Base-by-base conservation (phyloP, 2,329 filamentous ascomycete genomes). In the Penicillium sp. region DNA sequence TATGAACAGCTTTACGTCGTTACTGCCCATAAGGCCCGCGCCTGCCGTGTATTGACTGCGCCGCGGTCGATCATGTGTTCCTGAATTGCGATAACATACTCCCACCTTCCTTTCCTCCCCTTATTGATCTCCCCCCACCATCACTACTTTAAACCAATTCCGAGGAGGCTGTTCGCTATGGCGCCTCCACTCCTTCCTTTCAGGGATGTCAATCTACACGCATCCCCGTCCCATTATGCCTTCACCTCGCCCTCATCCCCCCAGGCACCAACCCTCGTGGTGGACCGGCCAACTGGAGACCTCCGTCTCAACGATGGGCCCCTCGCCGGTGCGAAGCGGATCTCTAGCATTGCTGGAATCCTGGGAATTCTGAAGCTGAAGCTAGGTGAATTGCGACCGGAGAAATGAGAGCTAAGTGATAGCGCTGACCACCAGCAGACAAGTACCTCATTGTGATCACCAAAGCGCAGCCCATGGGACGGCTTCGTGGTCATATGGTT, bases 361-460 rank as follows among this genome's bases (percentile, higher is more conserved):
- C 79, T 99, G 69, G 95, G 95, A 64, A 90, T 97, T 65, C 90
- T 99, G 77, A 92, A 93, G 79, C 80, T 99, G 73, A 89, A 95
- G 70, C 85, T 99, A 71, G 93, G 93, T 96, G 83, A 68, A 77
- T 61, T 74, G 33, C 33, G 46, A 56, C 35, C 24, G 43, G 29
- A 29, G 14, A 8, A 19, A 24, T 39, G 13, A 22, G 19, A 19
- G 27, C 22, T 5, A 51, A 24, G 31, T 22, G 11, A 39, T 37
- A 31, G 59, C 52, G 52, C 60, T 68, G 48, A 68, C 43, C 27
- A n/a, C 21, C 26, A 16, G 19, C 52, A 87, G 86, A 99, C 82
- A 98, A 96, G 77, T 99, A 99, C 83, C 89, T 96, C 70, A 90
- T 99, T 71, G 85, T 96, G 70, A 96, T 99, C 74, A 97, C 90